Conservation (phyloP, 768 basidiomycete genomes). For the Rubroboletus satanas region DNA sequence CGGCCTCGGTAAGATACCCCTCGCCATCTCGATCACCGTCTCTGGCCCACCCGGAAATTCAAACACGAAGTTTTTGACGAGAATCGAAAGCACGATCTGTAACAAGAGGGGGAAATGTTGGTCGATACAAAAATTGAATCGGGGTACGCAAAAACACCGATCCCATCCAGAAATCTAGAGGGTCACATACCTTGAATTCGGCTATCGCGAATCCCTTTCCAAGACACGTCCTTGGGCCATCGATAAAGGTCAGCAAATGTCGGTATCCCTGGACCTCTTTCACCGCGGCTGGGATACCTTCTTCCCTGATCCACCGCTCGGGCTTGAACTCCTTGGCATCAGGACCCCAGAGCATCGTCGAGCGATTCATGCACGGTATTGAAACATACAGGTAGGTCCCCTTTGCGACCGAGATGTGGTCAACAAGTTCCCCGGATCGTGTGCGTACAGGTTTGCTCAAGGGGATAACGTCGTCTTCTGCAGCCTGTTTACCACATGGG, state of each 20-base stretch:
- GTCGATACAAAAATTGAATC: too few species aligned
- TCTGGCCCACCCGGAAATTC: conserved; percentile 20
- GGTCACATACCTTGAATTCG: neutral
- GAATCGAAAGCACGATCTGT: neutral
- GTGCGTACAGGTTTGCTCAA: conserved; percentile 48
- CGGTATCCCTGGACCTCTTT: conserved; percentile 20
- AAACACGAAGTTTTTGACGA: conserved; percentile 8
- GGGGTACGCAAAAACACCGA: neutral
- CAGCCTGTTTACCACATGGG: conserved; percentile 34
- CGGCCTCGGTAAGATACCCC: conserved; percentile 18
- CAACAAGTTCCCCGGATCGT: conserved; percentile 36
- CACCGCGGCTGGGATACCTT: conserved; percentile 25
- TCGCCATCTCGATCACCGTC: conserved; percentile 9
- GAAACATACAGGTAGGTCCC: conserved; percentile 44
- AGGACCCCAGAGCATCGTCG: conserved; percentile 57
- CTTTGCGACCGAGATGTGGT: conserved; percentile 43
- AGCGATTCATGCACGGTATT: conserved; percentile 45
- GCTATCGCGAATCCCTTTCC: conserved; percentile 11
- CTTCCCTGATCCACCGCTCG: conserved; percentile 54
- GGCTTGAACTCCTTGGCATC: conserved; percentile 58
- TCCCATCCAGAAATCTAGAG: neutral
- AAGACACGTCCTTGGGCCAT: conserved; percentile 1
- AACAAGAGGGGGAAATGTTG: too few species aligned
- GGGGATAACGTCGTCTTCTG: conserved; percentile 56
- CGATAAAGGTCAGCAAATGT: neutral